Percentiles rank a stretch among this genome's conserved stretches.
phyloP scores from a whole-genome alignment of 768 basidiomycete species.

The Kwoniella sp. region DNA sequence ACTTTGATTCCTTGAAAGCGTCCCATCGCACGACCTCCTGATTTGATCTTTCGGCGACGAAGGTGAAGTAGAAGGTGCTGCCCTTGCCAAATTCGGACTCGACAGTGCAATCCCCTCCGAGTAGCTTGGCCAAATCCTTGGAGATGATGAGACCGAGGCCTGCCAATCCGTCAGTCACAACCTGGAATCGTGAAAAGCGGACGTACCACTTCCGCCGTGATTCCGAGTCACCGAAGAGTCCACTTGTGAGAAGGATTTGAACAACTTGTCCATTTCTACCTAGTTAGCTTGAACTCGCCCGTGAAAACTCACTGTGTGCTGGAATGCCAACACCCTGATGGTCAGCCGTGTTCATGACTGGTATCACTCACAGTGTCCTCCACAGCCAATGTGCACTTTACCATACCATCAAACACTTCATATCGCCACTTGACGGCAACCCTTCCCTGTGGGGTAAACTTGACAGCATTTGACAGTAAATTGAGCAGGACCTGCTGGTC shows the following conservation, averaged over 20 bases:
- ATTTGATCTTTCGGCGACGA: constrained; percentile 17
- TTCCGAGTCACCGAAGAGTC: constrained; percentile 37
- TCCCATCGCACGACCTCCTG: background rate
- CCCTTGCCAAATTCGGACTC: constrained; percentile 38
- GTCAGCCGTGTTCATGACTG: background rate
- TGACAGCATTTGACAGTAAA: constrained; percentile 39
- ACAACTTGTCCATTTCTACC: constrained; percentile 38
- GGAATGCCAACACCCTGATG: constrained; percentile 40
- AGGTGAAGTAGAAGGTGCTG: constrained; percentile 34
- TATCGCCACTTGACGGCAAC: constrained; percentile 34
- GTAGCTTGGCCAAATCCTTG: constrained; percentile 26
- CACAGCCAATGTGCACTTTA: constrained; percentile 22
- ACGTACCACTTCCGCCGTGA: constrained; percentile 34
- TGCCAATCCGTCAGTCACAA: background rate
- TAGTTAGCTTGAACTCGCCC: background rate
- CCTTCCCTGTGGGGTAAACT: constrained; percentile 32
- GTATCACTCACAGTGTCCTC: constrained; percentile 22
- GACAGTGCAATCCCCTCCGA: constrained; percentile 38
- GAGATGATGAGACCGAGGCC: constrained; percentile 45
- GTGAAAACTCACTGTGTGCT: constrained; percentile 16
- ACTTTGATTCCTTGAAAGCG: constrained; percentile 4
- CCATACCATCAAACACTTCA: constrained; percentile 1
- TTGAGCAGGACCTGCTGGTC: constrained; percentile 22
- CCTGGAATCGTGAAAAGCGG: background rate
- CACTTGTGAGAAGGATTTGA: constrained; percentile 40